Evolutionary conservation across 805 yeast species (phyloP), one percentile per base, ranked within the genome.

Genomic region (Cyberlindnera amylophila): DNA sequence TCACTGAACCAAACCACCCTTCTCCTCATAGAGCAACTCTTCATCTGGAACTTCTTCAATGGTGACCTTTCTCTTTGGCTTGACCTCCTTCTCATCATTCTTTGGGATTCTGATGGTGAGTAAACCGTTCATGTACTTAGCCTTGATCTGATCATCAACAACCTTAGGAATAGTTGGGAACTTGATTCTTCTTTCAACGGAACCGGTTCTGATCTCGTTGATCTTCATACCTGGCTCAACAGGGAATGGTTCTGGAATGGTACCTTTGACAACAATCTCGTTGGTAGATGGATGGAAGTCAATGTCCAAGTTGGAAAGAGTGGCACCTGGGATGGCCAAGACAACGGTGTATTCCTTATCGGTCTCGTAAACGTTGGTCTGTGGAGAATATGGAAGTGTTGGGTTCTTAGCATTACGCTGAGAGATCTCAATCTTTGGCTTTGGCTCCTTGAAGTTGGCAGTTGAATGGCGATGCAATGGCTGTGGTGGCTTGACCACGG

Each of bases 201-300:
- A 66, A 12, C 84, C 85, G 30, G 74, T 69, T 55, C 74, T 70
- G 42, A 79, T 67, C 59, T 79, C 85, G 18, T 75, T 65, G 17
- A 75, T 67, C 46, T 71, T 73, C 39, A 74, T 45, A 38, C 60
- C 55, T 41, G 66, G 55, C 10, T 36, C 42, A 10, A 27, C 42
- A 6, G 49, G 14, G 33, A 51, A 44, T 28, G 59, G 59, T 13
- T 53, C 54, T 29, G 55, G 53, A 15, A 55, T 61, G 6, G 65
- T 67, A 27, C 84, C 85, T 45, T 71, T 74, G 29, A 79, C 62
- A 14, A 74, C 64, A 45, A 79, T 51, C 47, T 77, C 81, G 50
- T 72, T 71, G 11, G 75, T 67, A 1, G 79, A 66, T 29, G 83
- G 80, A 52, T 79, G 84, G 59, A 68, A 79, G 52, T 79, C 81